Percentiles rank a stretch among this genome's conserved stretches.
These are phyloP conservation scores for Diaporthe sp. DNA, from an alignment of 2,329 filamentous ascomycete genomes.

Conservation along the genomic window DNA sequence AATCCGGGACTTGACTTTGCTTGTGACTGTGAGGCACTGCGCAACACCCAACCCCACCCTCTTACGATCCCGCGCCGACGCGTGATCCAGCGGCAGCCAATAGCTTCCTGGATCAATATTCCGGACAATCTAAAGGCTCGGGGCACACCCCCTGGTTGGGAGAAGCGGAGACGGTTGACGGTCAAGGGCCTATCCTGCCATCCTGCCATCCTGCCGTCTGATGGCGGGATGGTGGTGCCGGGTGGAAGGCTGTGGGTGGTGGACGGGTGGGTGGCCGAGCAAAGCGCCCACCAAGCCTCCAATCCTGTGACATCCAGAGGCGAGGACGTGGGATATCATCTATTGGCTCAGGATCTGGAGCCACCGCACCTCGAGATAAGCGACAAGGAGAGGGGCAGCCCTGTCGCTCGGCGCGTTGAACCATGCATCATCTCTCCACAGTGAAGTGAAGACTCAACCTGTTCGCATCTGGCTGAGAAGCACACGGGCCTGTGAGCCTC, in stretches of 20 bases:
- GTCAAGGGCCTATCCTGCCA: slow-evolving; percentile 12
- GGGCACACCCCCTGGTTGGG: slow-evolving; percentile 13
- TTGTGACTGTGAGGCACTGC: slow-evolving; percentile 33
- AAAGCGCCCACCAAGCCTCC: slow-evolving; percentile 28
- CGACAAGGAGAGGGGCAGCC: slow-evolving; percentile 26
- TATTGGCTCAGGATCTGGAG: slow-evolving; percentile 16
- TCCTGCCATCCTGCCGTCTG: slow-evolving; percentile 17
- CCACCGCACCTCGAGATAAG: slow-evolving; percentile 28
- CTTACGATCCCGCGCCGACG: slow-evolving; percentile 21
- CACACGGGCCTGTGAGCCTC: background rate
- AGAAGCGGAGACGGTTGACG: slow-evolving; percentile 25
- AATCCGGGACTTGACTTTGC: slow-evolving; percentile 20
- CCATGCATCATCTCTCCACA: slow-evolving; percentile 8
- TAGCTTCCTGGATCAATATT: background rate
- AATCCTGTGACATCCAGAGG: slow-evolving; percentile 24
- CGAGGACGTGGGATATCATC: slow-evolving; percentile 13
- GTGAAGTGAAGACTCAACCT: background rate
- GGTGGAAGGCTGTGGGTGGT: slow-evolving; percentile 22
- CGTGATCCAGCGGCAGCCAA: slow-evolving; percentile 29
- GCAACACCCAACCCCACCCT: slow-evolving; percentile 33
- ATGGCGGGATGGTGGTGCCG: slow-evolving; percentile 29
- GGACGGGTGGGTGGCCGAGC: slow-evolving; percentile 23
- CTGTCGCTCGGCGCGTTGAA: slow-evolving; percentile 12
- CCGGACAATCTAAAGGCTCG: slow-evolving; percentile 22
- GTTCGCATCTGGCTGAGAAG: background rate